Base-by-base conservation (phyloP, 2,329 filamentous ascomycete genomes). In the Orbilia oligospora region DNA sequence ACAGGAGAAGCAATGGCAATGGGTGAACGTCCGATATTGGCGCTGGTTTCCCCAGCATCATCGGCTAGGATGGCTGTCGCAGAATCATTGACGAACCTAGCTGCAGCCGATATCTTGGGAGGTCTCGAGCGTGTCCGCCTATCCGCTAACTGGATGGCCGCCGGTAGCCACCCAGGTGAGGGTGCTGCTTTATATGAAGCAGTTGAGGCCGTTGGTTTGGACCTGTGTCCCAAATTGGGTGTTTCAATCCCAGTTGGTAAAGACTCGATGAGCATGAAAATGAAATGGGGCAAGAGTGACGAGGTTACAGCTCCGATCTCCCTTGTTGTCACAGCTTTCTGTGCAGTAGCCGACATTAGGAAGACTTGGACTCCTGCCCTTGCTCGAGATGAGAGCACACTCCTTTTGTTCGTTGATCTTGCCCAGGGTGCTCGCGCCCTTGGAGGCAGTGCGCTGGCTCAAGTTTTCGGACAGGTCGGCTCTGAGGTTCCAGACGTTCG, bases 201-300 rank as follows among this genome's bases (percentile, higher is more conserved):
- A 33, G 96, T 97, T 1, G 89, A 97, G 83, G 94, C 95, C 9
- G 94, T 97, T 73, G 94, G 94, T 61, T 91, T 97, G 89, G 92
- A 97, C 58, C 87, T 99, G 8, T 99, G 96, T 85, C 94, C 94
- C 1, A 88, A 92, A 82, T 88, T 98, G n/a, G 93, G 93, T 38
- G 90, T 99, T 79, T 93, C 92, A 72, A 98, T 99, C 76, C 96
- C 96, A 3, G 96, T 98, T 8, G 96, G 96, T 70, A 98, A 99
- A 86, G 96, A 99, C 84, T 98, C 95, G 0, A 97, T 97, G 85
- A 97, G 94, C 1, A 98, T 99, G 96, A 97, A 97, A 87, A 95
- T 97, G 82, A 93, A 93, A 71, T 98, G 96, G 96, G 89, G 89
- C 18, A 88, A 92, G 79, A 86, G 88, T 14, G 96, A 92, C 86